These are phyloP conservation scores for Flagelloscypha sp. DNA, from an alignment of 768 basidiomycete genomes.

Conservation along the genomic window DNA sequence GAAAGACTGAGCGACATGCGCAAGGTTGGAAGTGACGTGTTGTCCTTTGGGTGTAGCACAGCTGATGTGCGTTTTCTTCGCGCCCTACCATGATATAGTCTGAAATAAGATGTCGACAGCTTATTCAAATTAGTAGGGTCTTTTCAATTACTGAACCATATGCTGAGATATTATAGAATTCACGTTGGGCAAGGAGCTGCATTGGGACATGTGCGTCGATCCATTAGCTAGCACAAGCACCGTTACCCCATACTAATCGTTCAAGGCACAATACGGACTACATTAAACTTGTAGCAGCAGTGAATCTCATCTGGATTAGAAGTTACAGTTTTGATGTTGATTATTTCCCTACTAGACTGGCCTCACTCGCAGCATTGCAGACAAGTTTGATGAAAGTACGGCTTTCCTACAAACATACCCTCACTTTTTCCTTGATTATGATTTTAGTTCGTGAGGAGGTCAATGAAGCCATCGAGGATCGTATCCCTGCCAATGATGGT, in stretches of 20 bases:
- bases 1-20: slow-evolving; percentile 23
- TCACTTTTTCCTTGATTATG: slow-evolving; percentile 2
- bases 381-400: slow-evolving; percentile 23
- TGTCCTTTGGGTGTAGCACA: slow-evolving; percentile 19
- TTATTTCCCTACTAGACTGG: slow-evolving; percentile 22
- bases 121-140: neutral
- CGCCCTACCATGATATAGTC: neutral
- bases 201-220: slow-evolving; percentile 28
- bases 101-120: too few relatives aligned
- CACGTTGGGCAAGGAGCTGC: slow-evolving; percentile 24
- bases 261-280: too few relatives aligned
- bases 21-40: slow-evolving; percentile 23
- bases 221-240: too few relatives aligned
- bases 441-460: slow-evolving; percentile 8
- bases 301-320: too few relatives aligned
- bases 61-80: slow-evolving; percentile 16
- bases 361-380: slow-evolving; percentile 27
- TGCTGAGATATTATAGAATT: slow-evolving; percentile 20
- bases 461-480: slow-evolving; percentile 5
- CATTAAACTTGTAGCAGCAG: too few relatives aligned
- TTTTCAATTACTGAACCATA: neutral
- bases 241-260: too few relatives aligned
- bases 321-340: too few relatives aligned
- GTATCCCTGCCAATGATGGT: slow-evolving; percentile 5
- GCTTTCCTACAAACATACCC: too few relatives aligned